Base-by-base conservation (phyloP, 192 early-diverging fungal genomes). In the Backusella mclennaniae region DNA sequence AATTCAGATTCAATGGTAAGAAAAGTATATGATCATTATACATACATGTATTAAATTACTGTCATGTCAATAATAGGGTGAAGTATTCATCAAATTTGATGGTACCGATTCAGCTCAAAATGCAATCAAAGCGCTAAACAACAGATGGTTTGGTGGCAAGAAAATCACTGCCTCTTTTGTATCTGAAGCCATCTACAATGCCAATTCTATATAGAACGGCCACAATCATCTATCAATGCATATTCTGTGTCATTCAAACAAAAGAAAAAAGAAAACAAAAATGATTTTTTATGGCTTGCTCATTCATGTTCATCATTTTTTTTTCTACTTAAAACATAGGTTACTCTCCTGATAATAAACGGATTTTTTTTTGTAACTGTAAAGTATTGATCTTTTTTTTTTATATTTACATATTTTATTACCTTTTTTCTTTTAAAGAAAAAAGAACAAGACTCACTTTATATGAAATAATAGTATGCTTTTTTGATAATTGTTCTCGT, bases 121-220 rank as follows among this genome's bases (percentile, higher is more conserved):
- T 44, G 95, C 96, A 38, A 83, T 92, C 23, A 82, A 87, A 67
- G 88, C 90, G 12, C 85, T 98, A 73, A 90, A 95, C 81, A 91
- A 91, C 4, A 85, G 96, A 36, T 98, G 94, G 90, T 98, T 98
- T 87, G 94, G 92, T 75, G 95, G 95, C 35, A 94, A 93, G 76
- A 88, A 93, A 76, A 73, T 85, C 26, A 74, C 73, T 52, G 79
- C 77, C 9, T 46, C 63, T 17, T 88, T 78, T 66, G 69, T 80
- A 49, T 74, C 76, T 17, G 77, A 84, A 21, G 73, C 76, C 33
- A 69, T 69, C 46, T 85, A 75, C 72, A 78, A 86, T 74, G 73
- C 76, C 29, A 82, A 77, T 56, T 79, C 82, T 19, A 41, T 78
- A 9, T 76, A 81, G 85, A 44, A 29, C 26, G 41, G 63, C 23